Percentiles rank a stretch among this genome's conserved stretches.
These are phyloP conservation scores for Xylariaceae sp. DNA, from an alignment of 2,329 filamentous ascomycete genomes.

Conservation along the genomic window DNA sequence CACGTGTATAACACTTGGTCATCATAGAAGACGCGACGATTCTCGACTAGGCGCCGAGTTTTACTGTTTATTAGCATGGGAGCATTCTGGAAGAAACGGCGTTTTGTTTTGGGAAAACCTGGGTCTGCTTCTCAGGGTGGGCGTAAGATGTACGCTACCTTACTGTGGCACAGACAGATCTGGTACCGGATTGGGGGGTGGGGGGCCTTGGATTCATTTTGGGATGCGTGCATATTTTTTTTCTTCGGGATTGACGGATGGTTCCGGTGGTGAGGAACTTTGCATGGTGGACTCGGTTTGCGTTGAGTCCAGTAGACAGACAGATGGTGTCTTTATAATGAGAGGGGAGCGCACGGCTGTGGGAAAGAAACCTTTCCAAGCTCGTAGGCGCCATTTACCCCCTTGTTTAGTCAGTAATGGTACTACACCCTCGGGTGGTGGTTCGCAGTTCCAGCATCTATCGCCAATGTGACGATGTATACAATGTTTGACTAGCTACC, in stretches of 20 bases:
- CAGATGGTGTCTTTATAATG: slow-evolving; percentile 3
- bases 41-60: slow-evolving; percentile 21
- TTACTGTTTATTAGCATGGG: slow-evolving; percentile 26
- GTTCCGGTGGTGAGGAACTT: slow-evolving; percentile 25
- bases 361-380: slow-evolving; percentile 6
- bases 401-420: slow-evolving; percentile 23
- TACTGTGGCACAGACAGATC: slow-evolving; percentile 34
- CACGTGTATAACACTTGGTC: slow-evolving; percentile 38
- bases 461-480: not conserved
- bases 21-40: slow-evolving; percentile 13
- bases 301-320: not conserved
- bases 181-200: slow-evolving; percentile 40
- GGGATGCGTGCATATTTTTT: slow-evolving; percentile 46
- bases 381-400: not conserved
- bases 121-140: slow-evolving; percentile 9
- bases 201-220: slow-evolving; percentile 43
- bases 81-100: slow-evolving; percentile 28
- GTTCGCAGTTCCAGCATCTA: not conserved
- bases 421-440: not conserved
- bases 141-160: slow-evolving; percentile 31
- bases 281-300: slow-evolving; percentile 45
- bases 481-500: too few species aligned
- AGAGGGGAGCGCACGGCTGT: slow-evolving; percentile 6
- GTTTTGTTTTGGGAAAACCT: slow-evolving; percentile 24
- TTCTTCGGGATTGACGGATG: slow-evolving; percentile 48